Base-by-base conservation (phyloP, 192 early-diverging fungal genomes). In the Geosiphon pyriformis region DNA sequence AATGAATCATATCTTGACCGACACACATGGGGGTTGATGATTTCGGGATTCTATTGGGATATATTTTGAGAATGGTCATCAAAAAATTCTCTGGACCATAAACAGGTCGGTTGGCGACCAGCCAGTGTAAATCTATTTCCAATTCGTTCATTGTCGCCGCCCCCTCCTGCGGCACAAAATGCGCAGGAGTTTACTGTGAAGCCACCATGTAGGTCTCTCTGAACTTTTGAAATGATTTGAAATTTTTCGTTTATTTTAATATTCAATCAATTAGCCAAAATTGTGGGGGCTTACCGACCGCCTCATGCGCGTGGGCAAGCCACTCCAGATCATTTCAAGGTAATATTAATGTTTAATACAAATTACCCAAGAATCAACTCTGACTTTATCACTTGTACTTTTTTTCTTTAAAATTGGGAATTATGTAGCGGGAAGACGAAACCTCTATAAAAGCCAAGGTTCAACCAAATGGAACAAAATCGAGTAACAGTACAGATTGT, bases 91-190 rank as follows among this genome's bases (percentile, higher is more conserved):
- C n/a, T n/a, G n/a, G n/a, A n/a, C n/a, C n/a, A n/a, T 10, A 42
- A 10, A 52, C 48, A 64, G 75, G 72, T 81, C 58, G 75, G 70
- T 55, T 91, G 85, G 86, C 84, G 87, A 53, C 90, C 90, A 26
- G 79, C 79, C 11, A 69, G 81, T 34, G 81, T 76, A 7, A 70
- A 82, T 33, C 74, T 75, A 32, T 97, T 87, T 72, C 90, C 94
- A 17, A 90, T 94, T 78, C 83, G 91, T 46, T 69, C 81, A 0
- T 71, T 94, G 27, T 91, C 90, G 33, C 92, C 94, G 23, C 79
- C 85, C 2, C 83, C 83, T 18, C 72, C 75, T 55, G 66, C 90
- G 79, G 20, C 79, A 70, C 63, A 86, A 72, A 59, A 83, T 77
- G 35, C 77, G 59, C 34, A 72, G 50, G 70, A 65, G 15, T 82